Percentiles rank a stretch among this genome's conserved stretches.
These are phyloP conservation scores for Melaleuca alternifolia DNA, from an alignment of 345 rosid genomes.

Conservation along the genomic window DNA sequence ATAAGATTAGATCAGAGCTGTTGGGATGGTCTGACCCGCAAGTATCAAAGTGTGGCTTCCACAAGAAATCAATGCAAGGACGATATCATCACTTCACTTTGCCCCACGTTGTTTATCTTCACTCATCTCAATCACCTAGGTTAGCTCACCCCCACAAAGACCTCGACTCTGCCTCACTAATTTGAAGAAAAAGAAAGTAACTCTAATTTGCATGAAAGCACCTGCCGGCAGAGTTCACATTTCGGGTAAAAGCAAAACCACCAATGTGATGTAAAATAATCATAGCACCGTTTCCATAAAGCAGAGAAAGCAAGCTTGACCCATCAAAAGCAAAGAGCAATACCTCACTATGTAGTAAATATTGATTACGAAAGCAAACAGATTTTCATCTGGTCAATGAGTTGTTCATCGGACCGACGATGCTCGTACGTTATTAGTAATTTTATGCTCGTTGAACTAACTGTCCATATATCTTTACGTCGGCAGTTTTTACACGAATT, in stretches of 20 bases:
- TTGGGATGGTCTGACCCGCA: no score
- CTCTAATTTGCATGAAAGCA: neutral
- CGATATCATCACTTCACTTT: no score
- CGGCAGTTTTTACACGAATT: neutral
- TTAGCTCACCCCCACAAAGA: neutral
- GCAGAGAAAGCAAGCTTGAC: neutral
- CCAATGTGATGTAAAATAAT: no score
- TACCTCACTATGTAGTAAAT: neutral
- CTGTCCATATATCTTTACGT: neutral
- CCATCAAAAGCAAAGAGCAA: neutral
- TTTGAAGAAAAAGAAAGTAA: neutral
- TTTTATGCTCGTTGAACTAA: neutral
- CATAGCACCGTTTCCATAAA: neutral
- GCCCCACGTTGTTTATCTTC: neutral
- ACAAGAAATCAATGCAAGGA: no score
- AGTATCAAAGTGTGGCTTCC: no score
- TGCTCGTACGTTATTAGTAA: no score
- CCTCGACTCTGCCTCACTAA: neutral
- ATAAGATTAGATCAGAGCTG: no score
- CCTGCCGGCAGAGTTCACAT: neutral
- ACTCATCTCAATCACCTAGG: neutral
- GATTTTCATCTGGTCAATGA: neutral
- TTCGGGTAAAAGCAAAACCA: neutral
- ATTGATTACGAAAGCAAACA: neutral
- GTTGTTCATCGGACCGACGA: neutral